Evolutionary conservation across 148 eudicot genomes (phyloP), one percentile per base, ranked within the genome.

Genomic region (Dysphania ambrosioides): DNA sequence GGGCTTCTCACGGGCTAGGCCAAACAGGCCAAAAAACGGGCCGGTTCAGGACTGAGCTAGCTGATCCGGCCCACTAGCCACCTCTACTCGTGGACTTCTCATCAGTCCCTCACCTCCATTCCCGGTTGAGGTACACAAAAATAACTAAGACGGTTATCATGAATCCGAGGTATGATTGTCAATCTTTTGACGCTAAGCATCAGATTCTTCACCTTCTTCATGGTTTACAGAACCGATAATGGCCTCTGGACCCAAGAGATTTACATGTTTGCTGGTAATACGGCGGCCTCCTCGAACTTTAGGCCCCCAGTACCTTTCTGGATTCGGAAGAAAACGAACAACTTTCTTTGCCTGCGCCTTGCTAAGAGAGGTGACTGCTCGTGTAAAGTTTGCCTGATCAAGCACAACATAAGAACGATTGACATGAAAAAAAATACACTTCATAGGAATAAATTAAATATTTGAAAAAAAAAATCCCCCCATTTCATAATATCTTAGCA

Each of bases 271-370:
- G 85, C 89, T 88, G 21, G 96, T 92, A 49, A 92, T 79, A 75
- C 66, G 77, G 69, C 97, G 96, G 35, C 98, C 98, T 5, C 96
- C 98, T 76, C 96, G 79, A 5, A 95, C 90, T 82, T 95, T 95
- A 1, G 98, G 98, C 31, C 98, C 97, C 98, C 98, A 95, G 78
- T 95, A 86, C 68, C 85, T 87, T 80, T 95, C 93, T 8, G 97
- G 97, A 75, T 95, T 95, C 0, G 96, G 96, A 58, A 87, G 97
- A 76, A 88, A 92, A 19, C 97, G 87, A 34, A 93, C 97, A 10
- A 92, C 96, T 82, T 92, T 95, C 89, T 95, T 95, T 31, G 92
- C 88, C 71, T 95, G 98, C 35, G 97, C 88, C 83, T 91, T 89
- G 93, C 98, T 91, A 35, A 94, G 89, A 59, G 98, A 92, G 68